phyloP scores from a whole-genome alignment of 495 filamentous ascomycete species.

The Astrothelium subdiscretum region DNA sequence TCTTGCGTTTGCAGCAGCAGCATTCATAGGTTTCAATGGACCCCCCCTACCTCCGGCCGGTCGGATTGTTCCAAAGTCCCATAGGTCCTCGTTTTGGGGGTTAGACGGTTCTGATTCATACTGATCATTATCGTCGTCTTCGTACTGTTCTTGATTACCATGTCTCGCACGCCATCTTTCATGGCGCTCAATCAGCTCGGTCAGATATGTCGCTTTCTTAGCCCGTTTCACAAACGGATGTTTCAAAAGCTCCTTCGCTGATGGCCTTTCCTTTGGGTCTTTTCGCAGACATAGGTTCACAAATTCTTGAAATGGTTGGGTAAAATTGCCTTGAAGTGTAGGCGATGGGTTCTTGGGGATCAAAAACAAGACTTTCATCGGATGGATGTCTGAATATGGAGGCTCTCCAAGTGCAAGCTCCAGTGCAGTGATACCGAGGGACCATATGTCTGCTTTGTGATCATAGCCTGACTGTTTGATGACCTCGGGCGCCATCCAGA shows the following conservation, averaged over 20 bases:
- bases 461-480: slow-evolving; percentile 98
- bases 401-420: slow-evolving; percentile 89
- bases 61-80: slow-evolving; percentile 91
- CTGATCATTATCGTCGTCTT: slow-evolving; percentile 50
- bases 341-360: slow-evolving; percentile 94
- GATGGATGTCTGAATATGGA: slow-evolving; percentile 92
- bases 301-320: slow-evolving; percentile 87
- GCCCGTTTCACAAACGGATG: slow-evolving; percentile 83
- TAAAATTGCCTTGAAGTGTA: slow-evolving; percentile 72
- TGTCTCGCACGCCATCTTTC: slow-evolving; percentile 72
- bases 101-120: slow-evolving; percentile 32
- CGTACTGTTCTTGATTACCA: slow-evolving; percentile 30
- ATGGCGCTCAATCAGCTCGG: slow-evolving; percentile 83
- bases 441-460: slow-evolving; percentile 98
- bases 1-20: slow-evolving; percentile 53
- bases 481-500: slow-evolving; percentile 99
- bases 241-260: slow-evolving; percentile 76
- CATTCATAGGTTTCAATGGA: slow-evolving; percentile 56
- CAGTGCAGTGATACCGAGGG: slow-evolving; percentile 91
- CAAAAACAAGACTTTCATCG: slow-evolving; percentile 96
- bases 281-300: slow-evolving; percentile 76
- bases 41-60: slow-evolving; percentile 48
- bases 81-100: slow-evolving; percentile 61
- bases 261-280: slow-evolving; percentile 76
- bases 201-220: slow-evolving; percentile 80